Base-by-base conservation (phyloP, 169 alveolate genomes). In the Plasmodium blacklocki region DNA sequence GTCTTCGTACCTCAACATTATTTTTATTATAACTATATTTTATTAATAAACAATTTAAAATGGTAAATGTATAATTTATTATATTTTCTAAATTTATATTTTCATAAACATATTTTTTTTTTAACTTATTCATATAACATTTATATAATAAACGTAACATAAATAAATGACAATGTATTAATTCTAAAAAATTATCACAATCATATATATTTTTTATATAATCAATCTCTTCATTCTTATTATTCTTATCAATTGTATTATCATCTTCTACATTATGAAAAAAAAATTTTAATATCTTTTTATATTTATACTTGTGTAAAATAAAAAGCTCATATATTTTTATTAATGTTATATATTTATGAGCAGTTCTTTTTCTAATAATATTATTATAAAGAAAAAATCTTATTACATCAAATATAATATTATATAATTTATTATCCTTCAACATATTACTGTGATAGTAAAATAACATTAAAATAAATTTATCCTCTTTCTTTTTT, bases 81-180 rank as follows among this genome's bases (percentile, higher is more conserved):
- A 83, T 12, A 6, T 26, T 14, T 32, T 83, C 74, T 19, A 83
- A 83, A 67, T 68, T 68, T 18, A 83, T 62, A 7, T 83, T 68
- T 68, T 68, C 67, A 29, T 32, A 68, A 4, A 62, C 12, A 60
- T 56, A 14, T 45, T 67, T 56, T 19, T 63, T 83, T 29, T 83
- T 68, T 60, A 83, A 50, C 15, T 29, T 68, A 21, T 68, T 83
- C 21, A 83, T 23, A 52, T 68, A 83, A 43, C 74, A 56, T 26
- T 83, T 83, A 43, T 83, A 58, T 72, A 83, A 47, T 59, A 83
- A 68, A 68, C 70, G 54, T 43, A 83, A 73, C 75, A 83, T 83
- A 49, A 43, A 26, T 73, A 83, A 56, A 83, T 83, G 85, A 21
- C 66, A 83, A 62, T 83, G 66, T 21, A 83, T 83, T 49, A 67